Conservation (phyloP, 768 basidiomycete species). For the Serpula lacrymans region DNA sequence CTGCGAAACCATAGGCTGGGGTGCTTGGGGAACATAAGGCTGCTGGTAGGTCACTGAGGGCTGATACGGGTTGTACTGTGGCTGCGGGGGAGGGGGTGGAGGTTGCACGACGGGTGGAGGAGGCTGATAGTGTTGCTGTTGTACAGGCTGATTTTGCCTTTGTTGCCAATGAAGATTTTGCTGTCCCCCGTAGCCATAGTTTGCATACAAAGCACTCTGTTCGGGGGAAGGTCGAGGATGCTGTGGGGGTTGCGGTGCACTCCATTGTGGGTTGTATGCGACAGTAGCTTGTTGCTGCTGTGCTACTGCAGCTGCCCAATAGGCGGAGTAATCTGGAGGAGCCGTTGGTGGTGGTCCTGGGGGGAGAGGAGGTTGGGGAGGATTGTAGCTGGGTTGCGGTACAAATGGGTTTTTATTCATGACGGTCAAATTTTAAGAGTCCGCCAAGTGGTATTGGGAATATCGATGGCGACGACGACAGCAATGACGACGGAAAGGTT, state of each 20-base stretch:
- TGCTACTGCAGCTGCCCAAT: conserved; percentile 65
- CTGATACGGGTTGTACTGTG: conserved; percentile 75
- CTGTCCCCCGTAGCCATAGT: conserved; percentile 86
- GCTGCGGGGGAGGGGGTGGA: conserved; percentile 51
- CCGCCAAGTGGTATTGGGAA: conserved; percentile 8
- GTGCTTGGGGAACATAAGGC: conserved; percentile 63
- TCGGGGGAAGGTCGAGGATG: conserved; percentile 68
- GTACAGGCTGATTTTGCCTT: conserved; percentile 61
- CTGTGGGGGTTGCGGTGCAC: conserved; percentile 55
- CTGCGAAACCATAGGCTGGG: conserved; percentile 49
- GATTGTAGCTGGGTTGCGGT: conserved; percentile 62
- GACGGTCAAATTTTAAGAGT: conserved; percentile 7
- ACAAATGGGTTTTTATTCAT: conserved; percentile 90
- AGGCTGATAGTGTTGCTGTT: conserved; percentile 43
- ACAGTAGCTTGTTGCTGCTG: conserved; percentile 46
- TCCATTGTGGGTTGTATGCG: conserved; percentile 67
- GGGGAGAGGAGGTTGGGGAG: conserved; percentile 74
- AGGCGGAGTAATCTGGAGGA: conserved; percentile 72
- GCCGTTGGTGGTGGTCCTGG: conserved; percentile 77
- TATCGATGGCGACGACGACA: conserved; percentile 9
- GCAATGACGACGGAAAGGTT: too few relatives aligned
- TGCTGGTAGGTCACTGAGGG: conserved; percentile 62
- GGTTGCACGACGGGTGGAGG: conserved; percentile 51
- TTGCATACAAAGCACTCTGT: conserved; percentile 83
- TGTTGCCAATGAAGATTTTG: conserved; percentile 55